Base-by-base conservation (phyloP, 192 early-diverging fungal species). In the Allomyces macrogynus region DNA sequence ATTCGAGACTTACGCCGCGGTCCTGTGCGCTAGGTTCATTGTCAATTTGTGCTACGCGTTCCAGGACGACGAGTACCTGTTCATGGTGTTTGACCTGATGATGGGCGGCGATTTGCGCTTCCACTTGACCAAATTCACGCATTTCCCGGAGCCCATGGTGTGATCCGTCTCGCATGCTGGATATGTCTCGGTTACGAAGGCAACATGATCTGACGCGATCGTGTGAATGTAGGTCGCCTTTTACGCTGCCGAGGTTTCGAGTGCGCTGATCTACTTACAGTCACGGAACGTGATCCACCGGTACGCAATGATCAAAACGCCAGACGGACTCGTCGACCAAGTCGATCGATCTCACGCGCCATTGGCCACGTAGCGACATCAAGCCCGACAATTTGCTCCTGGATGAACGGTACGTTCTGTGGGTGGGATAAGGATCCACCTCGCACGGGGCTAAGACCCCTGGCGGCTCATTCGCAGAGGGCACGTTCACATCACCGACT, bases 351-450 rank as follows among this genome's bases (percentile, higher is more conserved):
- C 25, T 60, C 23, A 43, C 24, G 27, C 10, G 62, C 12, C 26
- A 23, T 4, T 10, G 1, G 0, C 20, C 2, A 20, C 20, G 0
- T n/a, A 57, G 49, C 20, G 49, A 57, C 20, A n/a, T 57, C 49
- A 57, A 92, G 68, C 90, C 90, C 9, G 89, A 92, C 69, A 91
- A 92, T 68, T 82, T 91, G 5, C 69, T 92, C 11, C 73, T 92
- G 24, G 84, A 85, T 66, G 83, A 82, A 7, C 32, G 32, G 32
- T 40, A 40, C 32, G 32, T 40, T 40, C 32, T 40, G 32, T 8
- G 32, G 5, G 7, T 40, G 32, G 32, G 7, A 40, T 7, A 7
- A 2, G 0, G 7, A 40, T 40, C 32, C 32, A 8, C 32, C 7
- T 7, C 7, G 32, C 32, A 8, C 32, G 3, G 32, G 32, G 32